These are phyloP conservation scores for Metschnikowia proteae DNA, from an alignment of 805 yeast genomes.

Conservation along the genomic window DNA sequence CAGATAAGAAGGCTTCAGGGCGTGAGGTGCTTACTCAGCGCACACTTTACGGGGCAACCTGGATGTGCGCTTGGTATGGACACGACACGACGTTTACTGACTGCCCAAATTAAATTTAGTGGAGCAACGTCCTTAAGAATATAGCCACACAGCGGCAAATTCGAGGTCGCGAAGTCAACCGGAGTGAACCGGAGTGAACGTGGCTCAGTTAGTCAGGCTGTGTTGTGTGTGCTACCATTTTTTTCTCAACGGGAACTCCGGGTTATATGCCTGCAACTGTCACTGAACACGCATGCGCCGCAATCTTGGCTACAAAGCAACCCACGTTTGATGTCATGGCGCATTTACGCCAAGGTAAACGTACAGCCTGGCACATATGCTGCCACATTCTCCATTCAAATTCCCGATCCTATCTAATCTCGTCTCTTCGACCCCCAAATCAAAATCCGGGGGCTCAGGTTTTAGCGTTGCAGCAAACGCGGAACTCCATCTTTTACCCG, in stretches of 20 bases:
- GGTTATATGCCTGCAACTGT: background rate
- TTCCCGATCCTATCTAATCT: too few relatives aligned
- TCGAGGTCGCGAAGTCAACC: too few relatives aligned
- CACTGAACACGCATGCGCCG: conserved; percentile 2
- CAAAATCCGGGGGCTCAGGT: background rate
- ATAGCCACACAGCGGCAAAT: background rate
- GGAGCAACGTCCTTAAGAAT: too few relatives aligned
- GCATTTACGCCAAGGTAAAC: background rate
- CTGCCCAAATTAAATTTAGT: too few relatives aligned
- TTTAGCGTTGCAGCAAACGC: background rate
- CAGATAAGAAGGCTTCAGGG: too few relatives aligned
- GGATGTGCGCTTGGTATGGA: too few relatives aligned
- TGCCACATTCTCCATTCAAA: too few relatives aligned
- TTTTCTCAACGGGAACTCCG: background rate
- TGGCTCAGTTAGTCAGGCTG: background rate
- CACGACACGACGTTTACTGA: too few relatives aligned
- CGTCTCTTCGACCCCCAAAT: background rate
- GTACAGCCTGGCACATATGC: too few relatives aligned
- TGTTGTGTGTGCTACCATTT: background rate
- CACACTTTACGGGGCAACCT: too few relatives aligned
- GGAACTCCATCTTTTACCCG: background rate
- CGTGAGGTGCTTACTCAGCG: too few relatives aligned
- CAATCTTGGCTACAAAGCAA: background rate
- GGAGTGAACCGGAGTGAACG: background rate
- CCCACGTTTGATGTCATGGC: background rate